A percentile compares a stretch with the other conserved stretches of the same genome.
These are phyloP conservation scores for Tothia fuscella DNA, from an alignment of 2,329 filamentous ascomycete genomes.

Conservation along the genomic window DNA sequence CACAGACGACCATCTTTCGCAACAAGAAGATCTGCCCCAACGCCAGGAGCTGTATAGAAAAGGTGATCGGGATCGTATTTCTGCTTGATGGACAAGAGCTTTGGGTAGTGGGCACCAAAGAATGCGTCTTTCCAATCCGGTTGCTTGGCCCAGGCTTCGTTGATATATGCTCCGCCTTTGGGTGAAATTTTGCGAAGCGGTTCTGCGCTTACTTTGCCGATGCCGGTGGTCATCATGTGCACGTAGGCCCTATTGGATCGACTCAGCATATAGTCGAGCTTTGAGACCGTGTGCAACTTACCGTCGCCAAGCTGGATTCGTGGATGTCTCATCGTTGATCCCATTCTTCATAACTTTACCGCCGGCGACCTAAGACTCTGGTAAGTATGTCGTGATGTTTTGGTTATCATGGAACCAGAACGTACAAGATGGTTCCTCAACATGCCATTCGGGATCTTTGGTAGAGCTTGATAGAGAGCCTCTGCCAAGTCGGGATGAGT, in stretches of 20 bases:
- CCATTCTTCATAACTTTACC: constrained; percentile 1
- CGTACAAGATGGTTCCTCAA: constrained; percentile 5
- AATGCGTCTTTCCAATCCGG: constrained; percentile 9
- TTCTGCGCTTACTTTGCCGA: not conserved
- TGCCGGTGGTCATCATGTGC: constrained; percentile 1
- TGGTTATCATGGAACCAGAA: too few species aligned
- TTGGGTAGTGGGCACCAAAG: constrained; percentile 7
- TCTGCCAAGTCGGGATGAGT: constrained; percentile 1
- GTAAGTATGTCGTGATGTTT: too few species aligned
- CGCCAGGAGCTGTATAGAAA: constrained; percentile 12
- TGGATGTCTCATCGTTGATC: constrained; percentile 13
- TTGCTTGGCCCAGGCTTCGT: constrained; percentile 6
- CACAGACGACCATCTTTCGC: constrained; percentile 1
- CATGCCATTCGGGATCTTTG: not conserved
- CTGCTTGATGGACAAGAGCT: constrained; percentile 2
- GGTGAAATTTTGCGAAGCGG: not conserved
- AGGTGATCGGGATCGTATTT: constrained; percentile 8
- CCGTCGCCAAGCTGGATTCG: constrained; percentile 30
- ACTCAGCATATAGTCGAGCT: not conserved
- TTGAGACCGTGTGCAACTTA: too few species aligned
- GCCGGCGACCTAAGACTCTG: constrained; percentile 5
- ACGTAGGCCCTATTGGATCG: constrained; percentile 8
- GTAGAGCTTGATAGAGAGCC: constrained; percentile 2
- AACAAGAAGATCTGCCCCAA: constrained; percentile 5
- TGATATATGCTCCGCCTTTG: constrained; percentile 6